A percentile compares a stretch with the other conserved stretches of the same genome.
Evolutionary conservation across 306 rosid genomes (phyloP).

Genomic region (Casuarina cunninghamiana): DNA sequence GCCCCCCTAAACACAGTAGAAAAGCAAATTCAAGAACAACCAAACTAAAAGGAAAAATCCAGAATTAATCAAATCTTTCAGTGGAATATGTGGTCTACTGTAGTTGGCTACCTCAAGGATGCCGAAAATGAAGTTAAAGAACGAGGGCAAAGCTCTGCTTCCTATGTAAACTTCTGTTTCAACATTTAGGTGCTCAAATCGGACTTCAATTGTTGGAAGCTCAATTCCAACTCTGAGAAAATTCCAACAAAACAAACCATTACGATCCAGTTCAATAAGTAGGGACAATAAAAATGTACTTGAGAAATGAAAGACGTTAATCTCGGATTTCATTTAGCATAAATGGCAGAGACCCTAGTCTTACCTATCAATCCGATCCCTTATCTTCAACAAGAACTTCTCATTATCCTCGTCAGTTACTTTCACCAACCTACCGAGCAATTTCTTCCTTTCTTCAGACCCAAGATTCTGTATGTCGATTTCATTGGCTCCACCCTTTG

Average conservation of each 20-base stretch:
- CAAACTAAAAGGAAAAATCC: background rate
- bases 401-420: slow-evolving; percentile 45
- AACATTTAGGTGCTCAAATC: slow-evolving; percentile 52
- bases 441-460: slow-evolving; percentile 36
- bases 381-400: slow-evolving; percentile 53
- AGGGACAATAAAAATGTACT: background rate
- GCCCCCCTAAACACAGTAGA: slow-evolving; percentile 11
- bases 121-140: slow-evolving; percentile 27
- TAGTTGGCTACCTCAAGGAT: slow-evolving; percentile 31
- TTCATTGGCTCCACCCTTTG: slow-evolving; percentile 46
- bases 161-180: slow-evolving; percentile 50
- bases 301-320: background rate
- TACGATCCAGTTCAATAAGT: background rate
- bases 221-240: slow-evolving; percentile 56
- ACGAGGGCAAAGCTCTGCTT: slow-evolving; percentile 42
- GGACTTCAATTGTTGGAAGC: slow-evolving; percentile 57
- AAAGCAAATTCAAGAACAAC: background rate
- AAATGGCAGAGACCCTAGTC: background rate
- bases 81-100: background rate
- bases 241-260: background rate
- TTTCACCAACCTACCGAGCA: slow-evolving; percentile 40
- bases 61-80: too few relatives aligned
- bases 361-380: slow-evolving; percentile 64
- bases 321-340: too few relatives aligned
- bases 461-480: slow-evolving; percentile 56